Evolutionary conservation across 129 eudicot genomes (phyloP), one percentile per base, ranked within the genome.

Genomic region (Kitagawia praeruptora): DNA sequence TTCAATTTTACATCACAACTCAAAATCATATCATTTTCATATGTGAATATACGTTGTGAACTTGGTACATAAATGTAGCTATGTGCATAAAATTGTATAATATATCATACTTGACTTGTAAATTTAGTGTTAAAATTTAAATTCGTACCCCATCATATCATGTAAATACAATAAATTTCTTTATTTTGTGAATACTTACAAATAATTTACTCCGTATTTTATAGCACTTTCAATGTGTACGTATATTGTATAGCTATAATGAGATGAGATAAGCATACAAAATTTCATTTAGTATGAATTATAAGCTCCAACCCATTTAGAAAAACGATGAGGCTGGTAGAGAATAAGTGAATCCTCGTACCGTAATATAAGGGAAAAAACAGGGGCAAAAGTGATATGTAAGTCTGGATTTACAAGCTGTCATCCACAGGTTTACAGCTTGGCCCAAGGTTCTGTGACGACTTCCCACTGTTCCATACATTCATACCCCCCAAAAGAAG

Each of bases 361-460:
- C 69, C 69, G 80, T 76, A 80, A 77, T 84, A 80, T 76, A 63
- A 63, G 42, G 53, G 28, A 40, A 44, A 78, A 81, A 11, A 9
- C 39, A 49, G 47, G 78, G 81, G 81, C 40, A 42, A 51, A 16
- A 41, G 23, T 11, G 69, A 27, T 66, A 8, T 2, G 67, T 44
- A 66, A 39, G 47, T 58, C 58, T 27, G n/a, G 38, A 28, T 31
- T 42, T 82, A 85, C 89, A 83, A 81, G 67, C 89, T 86, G 87
- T 86, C 89, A 81, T 75, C 86, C 85, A 83, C 81, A 53, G 69
- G 28, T 23, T 84, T 83, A 78, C 87, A 86, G 89, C 79, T 78
- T 83, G 85, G 85, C 85, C 83, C 71, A 81, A 75, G 53, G 18
- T 67, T 34, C 73, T 39, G 42, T 38, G 28, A 42, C 84, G 75